A percentile compares a stretch with the other conserved stretches of the same genome.
Conservation (phyloP, 257 asterid species). For the Verbena officinalis region DNA sequence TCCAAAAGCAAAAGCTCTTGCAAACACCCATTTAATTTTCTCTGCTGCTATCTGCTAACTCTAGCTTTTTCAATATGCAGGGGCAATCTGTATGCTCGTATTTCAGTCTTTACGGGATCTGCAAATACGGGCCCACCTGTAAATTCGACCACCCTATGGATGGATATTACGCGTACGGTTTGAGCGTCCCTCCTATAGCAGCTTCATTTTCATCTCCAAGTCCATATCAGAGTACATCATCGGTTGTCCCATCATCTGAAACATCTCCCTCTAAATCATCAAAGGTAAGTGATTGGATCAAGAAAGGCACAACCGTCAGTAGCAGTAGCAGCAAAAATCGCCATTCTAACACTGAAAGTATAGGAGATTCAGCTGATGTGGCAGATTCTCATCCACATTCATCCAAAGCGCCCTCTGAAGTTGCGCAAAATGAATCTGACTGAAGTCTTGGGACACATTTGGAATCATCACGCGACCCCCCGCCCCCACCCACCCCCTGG, state of each 20-base stretch:
- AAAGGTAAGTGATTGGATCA: slow-evolving; percentile 43
- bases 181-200: slow-evolving; percentile 42
- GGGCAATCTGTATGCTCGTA: slow-evolving; percentile 55
- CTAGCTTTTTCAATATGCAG: slow-evolving; percentile 36
- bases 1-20: too few relatives aligned
- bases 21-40: too few relatives aligned
- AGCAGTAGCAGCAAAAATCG: slow-evolving; percentile 33
- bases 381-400: slow-evolving; percentile 40
- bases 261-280: slow-evolving; percentile 37
- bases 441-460: slow-evolving; percentile 2
- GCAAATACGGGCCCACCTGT: slow-evolving; percentile 72
- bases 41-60: neutral
- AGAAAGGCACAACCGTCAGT: slow-evolving; percentile 36
- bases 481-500: too few relatives aligned
- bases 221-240: slow-evolving; percentile 31
- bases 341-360: slow-evolving; percentile 24
- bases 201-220: slow-evolving; percentile 28
- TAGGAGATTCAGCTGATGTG: slow-evolving; percentile 39
- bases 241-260: slow-evolving; percentile 32
- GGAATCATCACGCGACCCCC: too few relatives aligned
- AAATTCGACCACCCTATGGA: slow-evolving; percentile 66
- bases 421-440: slow-evolving; percentile 37
- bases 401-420: slow-evolving; percentile 41
- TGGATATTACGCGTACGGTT: slow-evolving; percentile 49
- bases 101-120: slow-evolving; percentile 54